Conservation (phyloP, 1,139 yeast species). For the Ogataea hybrid region DNA sequence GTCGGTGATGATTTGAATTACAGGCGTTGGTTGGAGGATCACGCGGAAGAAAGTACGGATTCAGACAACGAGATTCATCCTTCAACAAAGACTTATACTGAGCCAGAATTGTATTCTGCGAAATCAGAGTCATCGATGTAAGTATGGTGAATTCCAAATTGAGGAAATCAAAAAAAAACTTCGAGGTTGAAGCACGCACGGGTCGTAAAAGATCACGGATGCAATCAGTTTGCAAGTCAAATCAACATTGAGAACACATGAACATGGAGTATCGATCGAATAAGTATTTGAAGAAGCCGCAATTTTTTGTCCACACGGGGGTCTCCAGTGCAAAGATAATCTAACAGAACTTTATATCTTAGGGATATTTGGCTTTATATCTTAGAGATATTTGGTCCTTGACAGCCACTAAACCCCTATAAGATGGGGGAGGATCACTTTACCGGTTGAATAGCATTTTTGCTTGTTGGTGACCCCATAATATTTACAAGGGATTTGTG, state of each 20-base stretch:
- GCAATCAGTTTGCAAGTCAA: background rate
- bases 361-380: too few species aligned
- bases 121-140: conserved; percentile 25
- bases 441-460: too few species aligned
- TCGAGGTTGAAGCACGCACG: background rate
- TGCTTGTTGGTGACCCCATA: background rate
- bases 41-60: conserved; percentile 28
- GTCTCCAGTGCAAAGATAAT: too few species aligned
- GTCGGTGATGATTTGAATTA: conserved; percentile 27
- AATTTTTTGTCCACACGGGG: too few species aligned
- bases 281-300: too few species aligned
- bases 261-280: too few species aligned
- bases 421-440: too few species aligned
- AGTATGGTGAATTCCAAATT: conserved; percentile 14
- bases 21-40: conserved; percentile 28
- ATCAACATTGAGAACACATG: too few species aligned
- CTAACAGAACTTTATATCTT: too few species aligned
- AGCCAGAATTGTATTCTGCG: conserved; percentile 18
- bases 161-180: background rate
- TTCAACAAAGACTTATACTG: conserved; percentile 3
- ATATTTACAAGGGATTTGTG: background rate
- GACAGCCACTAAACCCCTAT: too few species aligned
- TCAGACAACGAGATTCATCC: conserved; percentile 16
- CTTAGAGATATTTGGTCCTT: too few species aligned
- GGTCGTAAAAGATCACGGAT: background rate